A percentile compares a stretch with the other conserved stretches of the same genome.
phyloP scores from a whole-genome alignment of 2,329 filamentous ascomycete genomes.

The Colletotrichum tamarilloi region DNA sequence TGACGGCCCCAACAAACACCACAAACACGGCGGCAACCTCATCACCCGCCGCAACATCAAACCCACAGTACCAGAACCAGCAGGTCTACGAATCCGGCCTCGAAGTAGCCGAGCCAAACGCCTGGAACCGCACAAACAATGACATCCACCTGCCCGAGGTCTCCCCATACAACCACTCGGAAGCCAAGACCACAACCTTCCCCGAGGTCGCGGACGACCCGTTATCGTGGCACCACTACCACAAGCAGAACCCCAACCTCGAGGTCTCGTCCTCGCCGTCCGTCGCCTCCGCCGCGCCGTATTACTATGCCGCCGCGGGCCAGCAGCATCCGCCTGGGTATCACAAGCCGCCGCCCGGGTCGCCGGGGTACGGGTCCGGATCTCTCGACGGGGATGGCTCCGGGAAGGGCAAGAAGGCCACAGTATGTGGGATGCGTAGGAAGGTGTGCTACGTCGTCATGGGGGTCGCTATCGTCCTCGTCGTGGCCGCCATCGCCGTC shows the following conservation, averaged over 20 bases:
- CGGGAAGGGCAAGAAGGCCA: neutral
- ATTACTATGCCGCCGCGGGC: neutral
- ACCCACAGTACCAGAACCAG: neutral
- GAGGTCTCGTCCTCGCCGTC: conserved; percentile 3
- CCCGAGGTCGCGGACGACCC: conserved; percentile 24
- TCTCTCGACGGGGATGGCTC: conserved; percentile 4
- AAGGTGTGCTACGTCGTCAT: conserved; percentile 39
- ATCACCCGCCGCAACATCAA: neutral
- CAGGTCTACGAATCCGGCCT: conserved; percentile 26
- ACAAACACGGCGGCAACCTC: too few species aligned
- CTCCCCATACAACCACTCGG: conserved; percentile 1
- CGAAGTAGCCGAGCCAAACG: conserved; percentile 16
- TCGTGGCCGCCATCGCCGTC: conserved; percentile 38
- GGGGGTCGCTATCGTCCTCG: conserved; percentile 34
- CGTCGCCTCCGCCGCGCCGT: neutral
- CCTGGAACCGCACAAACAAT: conserved; percentile 17
- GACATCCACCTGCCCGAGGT: conserved; percentile 25
- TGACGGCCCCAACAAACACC: neutral
- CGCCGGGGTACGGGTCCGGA: neutral
- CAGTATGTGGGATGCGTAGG: conserved; percentile 39
- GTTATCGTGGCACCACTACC: conserved; percentile 8
- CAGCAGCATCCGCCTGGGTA: conserved; percentile 19
- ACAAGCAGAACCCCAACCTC: conserved; percentile 22
- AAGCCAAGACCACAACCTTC: conserved; percentile 14
- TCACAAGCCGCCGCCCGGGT: conserved; percentile 10